Base-by-base conservation (phyloP, 1,139 yeast genomes). In the Candida buenavistaensis region DNA sequence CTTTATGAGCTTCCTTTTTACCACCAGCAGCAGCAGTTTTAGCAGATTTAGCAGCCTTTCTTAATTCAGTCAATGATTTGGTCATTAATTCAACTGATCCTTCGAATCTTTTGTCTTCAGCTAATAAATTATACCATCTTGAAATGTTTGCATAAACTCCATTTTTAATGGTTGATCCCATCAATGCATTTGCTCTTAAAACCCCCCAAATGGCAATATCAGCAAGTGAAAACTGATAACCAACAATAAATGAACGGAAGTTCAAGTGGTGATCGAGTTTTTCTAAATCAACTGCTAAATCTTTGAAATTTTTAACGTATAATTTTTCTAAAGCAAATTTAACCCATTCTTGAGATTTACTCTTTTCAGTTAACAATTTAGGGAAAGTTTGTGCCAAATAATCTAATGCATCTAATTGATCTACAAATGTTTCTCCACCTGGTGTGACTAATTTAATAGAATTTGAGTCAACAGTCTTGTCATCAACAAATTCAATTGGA, bases 131-230 rank as follows among this genome's bases (percentile, higher is more conserved):
- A 75, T 88, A 92, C 97, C 97, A 92, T 71, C 98, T 84, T 36
- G 96, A 79, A 46, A 92, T 78, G 64, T 90, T 89, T 57, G 81
- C 73, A 65, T 83, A 88, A 21, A 82, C 83, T 36, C 83, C 86
- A 63, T 80, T 85, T 71, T 88, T 90, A 60, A 90, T 75, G 43
- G 87, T 81, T 9, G 96, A 86, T 20, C 92, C 96, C 72, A 89
- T 88, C 57, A 92, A 82, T 36, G 95, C 88, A 59, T 92, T 90
- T 46, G 95, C 86, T 66, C 97, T 80, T 51, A 92, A 73, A 28
- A 83, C 86, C 62, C 97, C 97, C 97, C 97, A 92, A 20, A 85
- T 73, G 11, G 94, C 87, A 43, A 88, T 69, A 62, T 92, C 98
- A 36, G 95, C 94, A 37, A 80, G 63, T 9, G 94, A 68, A 43